Evolutionary conservation across 352 stramenopile genomes (phyloP).

Genomic region (Globisporangium lucens): DNA sequence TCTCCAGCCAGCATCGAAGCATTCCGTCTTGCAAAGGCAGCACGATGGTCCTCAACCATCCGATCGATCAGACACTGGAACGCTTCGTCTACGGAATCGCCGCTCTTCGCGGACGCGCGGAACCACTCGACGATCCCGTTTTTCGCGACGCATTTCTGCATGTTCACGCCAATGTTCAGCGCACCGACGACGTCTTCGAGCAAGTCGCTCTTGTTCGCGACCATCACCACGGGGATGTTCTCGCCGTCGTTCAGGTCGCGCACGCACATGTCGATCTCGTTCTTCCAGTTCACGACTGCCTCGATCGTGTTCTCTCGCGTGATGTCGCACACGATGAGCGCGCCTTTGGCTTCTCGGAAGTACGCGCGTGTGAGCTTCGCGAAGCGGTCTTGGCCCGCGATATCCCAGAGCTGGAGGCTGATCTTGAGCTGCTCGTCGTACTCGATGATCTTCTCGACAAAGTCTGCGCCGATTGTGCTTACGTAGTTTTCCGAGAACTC

Average conservation of each 20-base stretch:
- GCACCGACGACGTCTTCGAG: slow-evolving; percentile 62
- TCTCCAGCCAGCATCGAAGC: background rate
- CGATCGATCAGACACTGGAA: slow-evolving; percentile 59
- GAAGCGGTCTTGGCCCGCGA: slow-evolving; percentile 85
- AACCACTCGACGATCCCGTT: slow-evolving; percentile 83
- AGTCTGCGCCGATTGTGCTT: slow-evolving; percentile 86
- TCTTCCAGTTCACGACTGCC: slow-evolving; percentile 82
- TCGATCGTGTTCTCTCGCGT: slow-evolving; percentile 83
- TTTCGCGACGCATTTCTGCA: slow-evolving; percentile 79
- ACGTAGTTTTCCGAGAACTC: slow-evolving; percentile 82
- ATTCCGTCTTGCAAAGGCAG: slow-evolving; percentile 18
- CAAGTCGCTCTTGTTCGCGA: slow-evolving; percentile 88
- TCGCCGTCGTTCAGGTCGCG: slow-evolving; percentile 37
- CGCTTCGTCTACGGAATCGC: slow-evolving; percentile 53
- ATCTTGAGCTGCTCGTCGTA: slow-evolving; percentile 55
- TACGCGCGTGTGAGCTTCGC: slow-evolving; percentile 87
- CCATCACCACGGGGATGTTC: slow-evolving; percentile 69
- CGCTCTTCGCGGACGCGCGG: slow-evolving; percentile 67
- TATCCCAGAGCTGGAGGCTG: slow-evolving; percentile 87
- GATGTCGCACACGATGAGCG: slow-evolving; percentile 87
- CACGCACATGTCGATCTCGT: slow-evolving; percentile 67
- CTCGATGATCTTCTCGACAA: slow-evolving; percentile 77
- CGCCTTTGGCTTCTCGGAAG: slow-evolving; percentile 77
- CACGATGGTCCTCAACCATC: slow-evolving; percentile 53
- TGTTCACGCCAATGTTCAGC: slow-evolving; percentile 71